Conservation (phyloP, 2,329 filamentous ascomycete species). For the Curvularia spicifera region DNA sequence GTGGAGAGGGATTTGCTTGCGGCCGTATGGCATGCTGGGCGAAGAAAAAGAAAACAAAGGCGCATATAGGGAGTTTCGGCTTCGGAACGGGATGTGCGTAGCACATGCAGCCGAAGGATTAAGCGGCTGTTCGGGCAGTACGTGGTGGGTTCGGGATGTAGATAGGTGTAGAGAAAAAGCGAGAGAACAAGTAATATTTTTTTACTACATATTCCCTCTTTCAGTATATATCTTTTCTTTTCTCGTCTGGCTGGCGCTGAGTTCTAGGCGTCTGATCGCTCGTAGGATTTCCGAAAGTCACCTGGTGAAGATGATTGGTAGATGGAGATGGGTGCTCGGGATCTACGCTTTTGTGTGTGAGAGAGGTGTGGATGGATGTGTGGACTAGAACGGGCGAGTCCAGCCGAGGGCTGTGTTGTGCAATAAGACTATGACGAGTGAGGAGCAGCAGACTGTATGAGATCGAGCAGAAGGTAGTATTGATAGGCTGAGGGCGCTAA, state of each 20-base stretch:
- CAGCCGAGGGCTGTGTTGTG: neutral
- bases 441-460: neutral
- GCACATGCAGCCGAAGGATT: neutral
- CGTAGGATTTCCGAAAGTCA: neutral
- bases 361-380: neutral
- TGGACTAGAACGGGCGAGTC: neutral
- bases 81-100: neutral
- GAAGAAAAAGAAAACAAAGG: neutral
- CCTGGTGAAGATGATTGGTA: neutral
- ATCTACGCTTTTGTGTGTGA: neutral
- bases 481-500: neutral
- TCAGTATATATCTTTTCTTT: neutral
- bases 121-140: neutral
- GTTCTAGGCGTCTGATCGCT: neutral
- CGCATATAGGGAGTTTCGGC: neutral
- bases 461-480: neutral
- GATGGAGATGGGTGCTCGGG: neutral
- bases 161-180: no score
- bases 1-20: no score
- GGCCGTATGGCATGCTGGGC: neutral
- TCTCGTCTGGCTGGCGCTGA: neutral
- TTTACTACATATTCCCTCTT: neutral
- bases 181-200: neutral
- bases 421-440: neutral
- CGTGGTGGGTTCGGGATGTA: neutral